A percentile compares a stretch with the other conserved stretches of the same genome.
Evolutionary conservation across 352 stramenopile species (phyloP).

Genomic region (Phytophthora pini): DNA sequence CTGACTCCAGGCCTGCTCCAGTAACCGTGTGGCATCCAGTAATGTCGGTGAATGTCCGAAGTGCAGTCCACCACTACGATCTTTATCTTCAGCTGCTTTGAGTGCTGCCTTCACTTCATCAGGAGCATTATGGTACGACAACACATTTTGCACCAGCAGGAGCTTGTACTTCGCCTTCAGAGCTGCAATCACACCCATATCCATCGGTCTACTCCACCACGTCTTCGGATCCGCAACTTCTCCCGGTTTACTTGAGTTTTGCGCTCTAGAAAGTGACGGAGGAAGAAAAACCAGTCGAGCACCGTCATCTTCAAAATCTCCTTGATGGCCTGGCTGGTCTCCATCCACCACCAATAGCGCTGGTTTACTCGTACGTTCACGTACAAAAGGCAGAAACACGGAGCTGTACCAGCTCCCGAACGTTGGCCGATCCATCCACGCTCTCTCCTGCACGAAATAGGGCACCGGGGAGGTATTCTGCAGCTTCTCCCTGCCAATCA

Average conservation of each 20-base stretch:
- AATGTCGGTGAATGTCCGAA: constrained; percentile 32
- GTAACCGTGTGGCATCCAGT: constrained; percentile 31
- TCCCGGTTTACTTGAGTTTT: background rate
- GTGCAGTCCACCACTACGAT: constrained; percentile 15
- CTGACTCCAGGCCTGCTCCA: constrained; percentile 29
- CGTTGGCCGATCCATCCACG: constrained; percentile 36
- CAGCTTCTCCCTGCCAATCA: constrained; percentile 27
- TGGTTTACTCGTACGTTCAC: constrained; percentile 22
- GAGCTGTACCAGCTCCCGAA: constrained; percentile 37
- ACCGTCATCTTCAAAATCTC: constrained; percentile 34
- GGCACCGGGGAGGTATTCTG: constrained; percentile 8
- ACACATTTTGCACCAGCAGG: constrained; percentile 25
- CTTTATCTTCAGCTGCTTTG: constrained; percentile 1
- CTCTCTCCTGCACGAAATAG: constrained; percentile 33
- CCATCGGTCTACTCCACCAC: constrained; percentile 25
- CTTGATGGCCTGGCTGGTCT: constrained; percentile 33
- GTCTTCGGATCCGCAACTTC: constrained; percentile 1
- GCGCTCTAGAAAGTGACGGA: background rate
- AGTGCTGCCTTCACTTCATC: constrained; percentile 33
- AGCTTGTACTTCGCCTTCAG: constrained; percentile 35
- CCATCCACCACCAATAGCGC: constrained; percentile 39
- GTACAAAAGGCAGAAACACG: constrained; percentile 34
- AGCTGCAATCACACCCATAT: constrained; percentile 20
- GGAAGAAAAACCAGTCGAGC: constrained; percentile 33
- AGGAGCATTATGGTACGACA: constrained; percentile 27